These are phyloP conservation scores for Cladorrhinum sp. DNA, from an alignment of 2,329 filamentous ascomycete genomes.

Conservation along the genomic window DNA sequence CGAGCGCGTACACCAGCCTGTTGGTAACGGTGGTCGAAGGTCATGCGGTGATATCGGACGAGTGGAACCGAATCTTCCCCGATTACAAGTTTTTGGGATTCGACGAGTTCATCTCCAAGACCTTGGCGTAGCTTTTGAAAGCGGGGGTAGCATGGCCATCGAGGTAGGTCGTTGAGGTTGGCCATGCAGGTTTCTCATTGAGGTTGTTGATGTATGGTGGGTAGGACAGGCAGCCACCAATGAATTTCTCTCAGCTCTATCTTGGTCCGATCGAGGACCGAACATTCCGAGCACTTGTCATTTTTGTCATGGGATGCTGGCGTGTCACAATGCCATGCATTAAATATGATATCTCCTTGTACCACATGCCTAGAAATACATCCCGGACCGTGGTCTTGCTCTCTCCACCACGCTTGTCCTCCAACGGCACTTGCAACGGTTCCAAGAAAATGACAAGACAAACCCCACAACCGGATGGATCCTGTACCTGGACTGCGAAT, in stretches of 20 bases:
- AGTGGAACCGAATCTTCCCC: conserved; percentile 37
- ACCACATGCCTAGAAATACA: not conserved
- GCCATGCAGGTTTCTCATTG: not conserved
- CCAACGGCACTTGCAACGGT: conserved; percentile 9
- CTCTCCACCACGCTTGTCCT: not conserved
- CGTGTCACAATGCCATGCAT: not conserved
- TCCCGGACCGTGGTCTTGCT: not conserved
- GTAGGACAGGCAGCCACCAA: too few species aligned
- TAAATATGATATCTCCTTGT: conserved; percentile 2
- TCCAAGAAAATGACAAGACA: conserved; percentile 4
- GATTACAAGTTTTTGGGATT: conserved; percentile 33
- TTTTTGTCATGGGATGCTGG: not conserved
- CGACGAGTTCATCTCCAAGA: conserved; percentile 31
- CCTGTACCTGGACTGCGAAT: not conserved
- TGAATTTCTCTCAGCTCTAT: not conserved
- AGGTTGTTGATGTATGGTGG: not conserved
- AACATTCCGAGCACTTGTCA: not conserved
- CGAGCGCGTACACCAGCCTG: conserved; percentile 22
- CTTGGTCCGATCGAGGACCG: not conserved
- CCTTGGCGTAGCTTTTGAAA: conserved; percentile 21
- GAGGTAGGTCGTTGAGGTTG: not conserved
- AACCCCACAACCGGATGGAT: not conserved
- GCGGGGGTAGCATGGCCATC: not conserved
- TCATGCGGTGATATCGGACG: conserved; percentile 30
- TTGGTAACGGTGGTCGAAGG: conserved; percentile 25